These are phyloP conservation scores for Starmera pachycereana DNA, from an alignment of 805 yeast genomes.

Conservation along the genomic window DNA sequence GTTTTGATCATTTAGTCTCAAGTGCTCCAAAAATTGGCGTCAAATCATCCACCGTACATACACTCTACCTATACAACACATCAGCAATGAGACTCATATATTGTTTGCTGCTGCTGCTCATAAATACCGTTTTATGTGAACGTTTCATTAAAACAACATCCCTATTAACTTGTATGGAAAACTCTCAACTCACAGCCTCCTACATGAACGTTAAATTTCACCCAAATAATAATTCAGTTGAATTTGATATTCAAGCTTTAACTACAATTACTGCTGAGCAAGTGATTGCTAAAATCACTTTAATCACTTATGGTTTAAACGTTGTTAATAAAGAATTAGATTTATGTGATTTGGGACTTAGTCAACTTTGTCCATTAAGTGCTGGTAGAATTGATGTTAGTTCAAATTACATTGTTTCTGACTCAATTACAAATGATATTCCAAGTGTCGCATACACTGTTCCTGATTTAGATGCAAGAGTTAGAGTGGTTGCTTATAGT, in stretches of 20 bases:
- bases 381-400: constrained; percentile 78
- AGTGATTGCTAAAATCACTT: constrained; percentile 51
- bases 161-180: constrained; percentile 82
- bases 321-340: constrained; percentile 43
- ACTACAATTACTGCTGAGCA: constrained; percentile 63
- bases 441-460: constrained; percentile 83
- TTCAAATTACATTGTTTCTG: constrained; percentile 35
- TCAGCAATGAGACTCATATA: neutral
- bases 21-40: too few relatives aligned
- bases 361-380: constrained; percentile 67
- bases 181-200: constrained; percentile 80
- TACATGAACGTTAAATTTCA: constrained; percentile 66
- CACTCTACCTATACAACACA: neutral
- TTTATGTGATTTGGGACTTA: constrained; percentile 53
- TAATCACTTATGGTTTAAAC: constrained; percentile 75
- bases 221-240: constrained; percentile 54
- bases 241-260: constrained; percentile 62
- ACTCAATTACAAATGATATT: constrained; percentile 35
- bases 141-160: constrained; percentile 44
- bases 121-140: constrained; percentile 1
- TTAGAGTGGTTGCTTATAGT: constrained; percentile 57
- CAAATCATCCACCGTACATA: too few relatives aligned
- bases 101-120: neutral
- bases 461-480: constrained; percentile 93
- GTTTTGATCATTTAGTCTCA: too few relatives aligned